Evolutionary conservation across 148 eudicot species (phyloP), one percentile per base, ranked within the genome.

Genomic region (Heliosperma pusillum): DNA sequence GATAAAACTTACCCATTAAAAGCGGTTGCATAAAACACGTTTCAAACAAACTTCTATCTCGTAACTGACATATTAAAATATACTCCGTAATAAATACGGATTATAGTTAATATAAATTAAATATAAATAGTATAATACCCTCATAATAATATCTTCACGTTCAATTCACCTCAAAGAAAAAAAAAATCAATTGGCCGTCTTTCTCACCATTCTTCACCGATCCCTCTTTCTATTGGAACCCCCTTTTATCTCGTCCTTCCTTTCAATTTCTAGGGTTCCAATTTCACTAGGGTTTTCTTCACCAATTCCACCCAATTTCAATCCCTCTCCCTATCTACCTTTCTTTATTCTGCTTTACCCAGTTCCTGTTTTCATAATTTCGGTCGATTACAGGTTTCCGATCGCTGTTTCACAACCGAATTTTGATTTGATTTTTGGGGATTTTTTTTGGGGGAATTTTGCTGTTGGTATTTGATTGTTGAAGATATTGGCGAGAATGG

Each of bases 211-310:
- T 36, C 45, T 19, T 4, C 21, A 36, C 22, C 52, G 6, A 58
- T 10, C 70, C 58, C 53, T 2, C 19, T 2, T 20, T 72, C 59
- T 44, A 76, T 76, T 57, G 66, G 33, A 72, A 36, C 42, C 36
- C 69, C 76, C 79, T 76, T 45, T 53, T 29, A 71, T 65, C 75
- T 56, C 83, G 79, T 76, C 24, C 56, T 44, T 76, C 74, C 83
- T 33, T 76, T 25, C 83, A 44, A 71, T 80, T 74, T 56, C 71
- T 77, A 70, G 75, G 75, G 80, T 72, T 72, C 76, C 26, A 17
- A 22, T 20, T 16, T 68, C 16, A 55, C 67, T 17, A 63, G 57
- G 21, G 60, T 29, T 29, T 36, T 27, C 3, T n/a, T 19, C n/a
- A 22, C 21, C 19, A 4, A 15, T 76, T 20, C 15, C n/a, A 10